A percentile compares a stretch with the other conserved stretches of the same genome.
These are phyloP conservation scores for Ceratobasidium sp. DNA, from an alignment of 1,284 basidiomycete species.

Conservation along the genomic window DNA sequence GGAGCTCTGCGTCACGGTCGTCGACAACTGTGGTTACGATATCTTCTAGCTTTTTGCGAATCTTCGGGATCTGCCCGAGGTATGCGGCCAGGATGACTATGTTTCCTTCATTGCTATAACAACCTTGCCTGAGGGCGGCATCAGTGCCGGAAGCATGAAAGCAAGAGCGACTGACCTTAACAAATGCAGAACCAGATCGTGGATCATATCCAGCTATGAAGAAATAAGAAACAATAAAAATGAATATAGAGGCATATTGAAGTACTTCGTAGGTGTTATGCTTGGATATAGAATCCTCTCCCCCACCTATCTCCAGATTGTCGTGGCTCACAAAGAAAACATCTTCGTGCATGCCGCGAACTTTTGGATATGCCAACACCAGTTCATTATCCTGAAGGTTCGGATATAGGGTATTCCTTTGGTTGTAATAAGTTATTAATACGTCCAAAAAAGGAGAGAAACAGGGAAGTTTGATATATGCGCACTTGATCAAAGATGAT, in stretches of 20 bases:
- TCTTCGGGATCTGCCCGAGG: constrained; percentile 71
- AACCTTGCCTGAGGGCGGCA: neutral
- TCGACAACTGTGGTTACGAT: constrained; percentile 71
- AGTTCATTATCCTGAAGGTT: constrained; percentile 65
- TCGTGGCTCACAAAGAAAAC: constrained; percentile 69
- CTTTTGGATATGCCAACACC: constrained; percentile 62
- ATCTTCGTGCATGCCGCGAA: constrained; percentile 67
- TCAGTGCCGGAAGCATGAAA: neutral
- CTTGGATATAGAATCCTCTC: constrained; percentile 69
- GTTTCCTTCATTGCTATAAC: neutral
- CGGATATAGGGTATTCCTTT: constrained; percentile 68
- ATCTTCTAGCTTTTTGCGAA: constrained; percentile 62
- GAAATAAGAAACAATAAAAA: neutral
- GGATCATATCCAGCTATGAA: constrained; percentile 72
- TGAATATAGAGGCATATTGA: neutral
- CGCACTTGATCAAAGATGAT: constrained; percentile 59
- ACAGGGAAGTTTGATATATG: constrained; percentile 11
- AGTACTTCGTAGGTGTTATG: constrained; percentile 70
- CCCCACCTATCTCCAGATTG: constrained; percentile 63
- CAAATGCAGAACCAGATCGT: constrained; percentile 74
- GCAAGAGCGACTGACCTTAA: constrained; percentile 58
- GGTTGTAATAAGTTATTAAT: neutral
- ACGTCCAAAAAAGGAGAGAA: too few relatives aligned
- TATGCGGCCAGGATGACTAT: neutral
- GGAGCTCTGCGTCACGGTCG: constrained; percentile 69